phyloP scores from a whole-genome alignment of 257 asterid genomes.

The Anisodus tanguticus region DNA sequence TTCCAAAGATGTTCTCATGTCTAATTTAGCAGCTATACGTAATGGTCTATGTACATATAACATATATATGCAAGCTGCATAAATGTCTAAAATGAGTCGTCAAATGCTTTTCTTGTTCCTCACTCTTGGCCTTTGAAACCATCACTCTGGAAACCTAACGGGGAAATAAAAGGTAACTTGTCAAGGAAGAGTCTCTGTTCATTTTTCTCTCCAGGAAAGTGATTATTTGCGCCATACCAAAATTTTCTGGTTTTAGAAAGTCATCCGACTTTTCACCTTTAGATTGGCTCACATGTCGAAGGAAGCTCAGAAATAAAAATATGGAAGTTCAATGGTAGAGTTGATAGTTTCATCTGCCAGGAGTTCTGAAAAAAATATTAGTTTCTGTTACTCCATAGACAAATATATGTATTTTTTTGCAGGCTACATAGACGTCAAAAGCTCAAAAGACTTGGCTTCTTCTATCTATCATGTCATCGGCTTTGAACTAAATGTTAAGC shows the following conservation, averaged over 20 bases:
- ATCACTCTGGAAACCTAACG: not conserved
- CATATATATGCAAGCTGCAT: not conserved
- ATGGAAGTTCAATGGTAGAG: not conserved
- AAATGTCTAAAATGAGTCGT: not conserved
- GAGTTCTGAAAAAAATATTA: not conserved
- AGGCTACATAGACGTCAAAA: not conserved
- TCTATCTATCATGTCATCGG: not conserved
- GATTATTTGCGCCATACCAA: not conserved
- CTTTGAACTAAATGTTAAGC: conserved; percentile 17
- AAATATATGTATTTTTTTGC: not conserved
- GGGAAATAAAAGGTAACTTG: not conserved
- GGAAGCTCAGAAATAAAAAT: not conserved
- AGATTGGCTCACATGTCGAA: not conserved
- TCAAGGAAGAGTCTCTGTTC: not conserved
- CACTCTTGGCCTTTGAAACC: conserved; percentile 1
- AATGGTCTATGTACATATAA: not conserved
- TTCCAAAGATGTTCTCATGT: not conserved
- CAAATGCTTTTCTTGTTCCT: not conserved
- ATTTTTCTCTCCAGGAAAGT: not conserved
- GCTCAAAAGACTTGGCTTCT: not conserved
- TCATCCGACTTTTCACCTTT: not conserved
- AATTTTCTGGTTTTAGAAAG: not conserved
- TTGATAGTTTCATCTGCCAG: not conserved
- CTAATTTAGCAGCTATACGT: not conserved
- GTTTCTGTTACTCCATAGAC: not conserved